phyloP scores from a whole-genome alignment of 2,329 filamentous ascomycete genomes.

The Pleurostoma richardsiae region DNA sequence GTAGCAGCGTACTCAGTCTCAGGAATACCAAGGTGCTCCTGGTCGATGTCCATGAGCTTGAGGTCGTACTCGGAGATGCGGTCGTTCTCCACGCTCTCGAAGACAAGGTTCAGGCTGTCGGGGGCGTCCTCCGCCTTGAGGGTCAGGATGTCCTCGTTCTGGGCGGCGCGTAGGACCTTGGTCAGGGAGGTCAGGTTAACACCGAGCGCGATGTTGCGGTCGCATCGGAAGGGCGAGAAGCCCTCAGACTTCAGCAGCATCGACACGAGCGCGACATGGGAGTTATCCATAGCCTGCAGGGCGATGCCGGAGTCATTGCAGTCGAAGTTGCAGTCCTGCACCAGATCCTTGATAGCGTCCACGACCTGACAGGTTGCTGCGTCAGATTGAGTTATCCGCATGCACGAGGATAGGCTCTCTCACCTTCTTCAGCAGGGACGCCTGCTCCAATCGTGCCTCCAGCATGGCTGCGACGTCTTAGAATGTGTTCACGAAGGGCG shows the following conservation, averaged over 20 bases:
- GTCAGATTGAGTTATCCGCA: too few species aligned
- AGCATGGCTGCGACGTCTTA: conserved; percentile 57
- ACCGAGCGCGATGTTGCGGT: conserved; percentile 96
- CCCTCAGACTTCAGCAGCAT: conserved; percentile 97
- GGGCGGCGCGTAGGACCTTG: conserved; percentile 92
- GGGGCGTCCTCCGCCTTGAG: conserved; percentile 97
- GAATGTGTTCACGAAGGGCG: conserved; percentile 25
- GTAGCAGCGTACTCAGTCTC: conserved; percentile 98
- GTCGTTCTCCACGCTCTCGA: conserved; percentile 85
- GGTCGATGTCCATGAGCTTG: conserved; percentile 99
- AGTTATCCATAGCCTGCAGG: conserved; percentile 99
- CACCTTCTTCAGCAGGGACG: conserved; percentile 91
- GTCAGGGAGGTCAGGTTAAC: conserved; percentile 96
- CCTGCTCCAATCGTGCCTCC: conserved; percentile 96
- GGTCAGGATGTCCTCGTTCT: conserved; percentile 91
- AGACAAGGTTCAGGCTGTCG: conserved; percentile 90
- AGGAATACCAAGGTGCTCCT: conserved; percentile 97
- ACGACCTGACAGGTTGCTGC: conserved; percentile 61
- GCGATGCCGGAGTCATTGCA: conserved; percentile 99
- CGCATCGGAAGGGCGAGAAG: conserved; percentile 94
- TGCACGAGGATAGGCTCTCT: conserved; percentile 7
- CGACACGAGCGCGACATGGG: conserved; percentile 95
- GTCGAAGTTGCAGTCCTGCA: conserved; percentile 99
- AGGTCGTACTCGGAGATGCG: conserved; percentile 98
- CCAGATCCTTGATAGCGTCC: conserved; percentile 97